Evolutionary conservation across 495 filamentous ascomycete species (phyloP).

Genomic region (Penicillium odoratum): DNA sequence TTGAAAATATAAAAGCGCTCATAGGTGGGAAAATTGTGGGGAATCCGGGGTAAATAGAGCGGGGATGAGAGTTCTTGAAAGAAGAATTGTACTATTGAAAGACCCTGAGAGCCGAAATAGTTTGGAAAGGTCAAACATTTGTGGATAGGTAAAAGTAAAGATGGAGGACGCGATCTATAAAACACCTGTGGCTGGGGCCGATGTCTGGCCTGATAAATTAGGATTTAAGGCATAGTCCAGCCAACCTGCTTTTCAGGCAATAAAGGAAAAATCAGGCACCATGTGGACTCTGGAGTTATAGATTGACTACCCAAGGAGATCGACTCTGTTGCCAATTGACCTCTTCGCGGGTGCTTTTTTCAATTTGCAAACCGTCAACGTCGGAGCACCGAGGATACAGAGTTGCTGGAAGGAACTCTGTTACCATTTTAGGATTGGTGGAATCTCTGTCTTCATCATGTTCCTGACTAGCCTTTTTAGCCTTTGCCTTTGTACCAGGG

Average conservation of each 20-base stretch:
- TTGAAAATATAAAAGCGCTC: not conserved
- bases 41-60: not conserved
- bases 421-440: constrained; percentile 52
- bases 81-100: not conserved
- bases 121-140: too few relatives aligned
- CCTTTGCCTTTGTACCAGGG: constrained; percentile 35
- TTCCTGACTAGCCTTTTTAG: constrained; percentile 37
- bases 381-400: constrained; percentile 44
- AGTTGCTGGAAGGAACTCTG: constrained; percentile 51
- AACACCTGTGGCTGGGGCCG: too few relatives aligned
- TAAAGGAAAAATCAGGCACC: too few relatives aligned
- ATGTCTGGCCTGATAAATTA: too few relatives aligned
- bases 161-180: too few relatives aligned
- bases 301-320: constrained; percentile 41
- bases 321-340: constrained; percentile 47
- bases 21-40: constrained; percentile 4
- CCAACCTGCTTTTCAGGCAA: too few relatives aligned
- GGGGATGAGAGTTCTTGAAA: not conserved
- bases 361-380: constrained; percentile 32
- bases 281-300: too few relatives aligned
- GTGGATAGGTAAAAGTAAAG: too few relatives aligned
- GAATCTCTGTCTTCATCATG: constrained; percentile 56
- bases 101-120: too few relatives aligned
- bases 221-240: too few relatives aligned
- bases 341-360: constrained; percentile 64